These are phyloP conservation scores for Fusarium sp. DNA, from an alignment of 2,329 filamentous ascomycete genomes.

Conservation along the genomic window DNA sequence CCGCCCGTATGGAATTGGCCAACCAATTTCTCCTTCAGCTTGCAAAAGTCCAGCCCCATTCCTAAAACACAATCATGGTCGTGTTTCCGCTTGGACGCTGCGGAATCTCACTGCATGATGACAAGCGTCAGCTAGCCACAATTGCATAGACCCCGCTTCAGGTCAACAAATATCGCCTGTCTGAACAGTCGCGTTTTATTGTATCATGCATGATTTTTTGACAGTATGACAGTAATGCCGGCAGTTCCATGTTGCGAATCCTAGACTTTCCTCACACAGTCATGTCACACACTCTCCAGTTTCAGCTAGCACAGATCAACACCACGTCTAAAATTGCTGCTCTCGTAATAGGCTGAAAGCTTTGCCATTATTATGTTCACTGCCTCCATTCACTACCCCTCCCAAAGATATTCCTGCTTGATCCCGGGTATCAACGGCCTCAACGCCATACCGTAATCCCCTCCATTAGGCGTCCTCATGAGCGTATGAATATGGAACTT, in stretches of 20 bases:
- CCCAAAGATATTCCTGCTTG: conserved; percentile 41
- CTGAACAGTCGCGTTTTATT: no score
- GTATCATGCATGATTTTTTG: no score
- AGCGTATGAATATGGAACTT: conserved; percentile 85
- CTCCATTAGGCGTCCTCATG: conserved; percentile 75
- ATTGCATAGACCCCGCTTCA: background rate
- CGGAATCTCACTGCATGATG: background rate
- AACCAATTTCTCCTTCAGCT: background rate
- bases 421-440: conserved; percentile 49
- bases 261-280: no score
- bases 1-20: background rate
- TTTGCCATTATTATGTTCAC: no score
- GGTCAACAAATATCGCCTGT: no score
- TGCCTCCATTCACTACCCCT: no score
- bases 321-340: fast-evolving
- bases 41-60: background rate
- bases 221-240: no score
- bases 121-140: background rate
- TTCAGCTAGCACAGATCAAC: no score
- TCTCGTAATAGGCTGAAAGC: fast-evolving
- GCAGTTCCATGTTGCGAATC: no score
- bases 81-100: background rate
- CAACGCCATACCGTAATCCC: conserved; percentile 75
- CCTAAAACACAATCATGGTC: fast-evolving
- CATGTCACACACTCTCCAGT: no score